Evolutionary conservation across 306 rosid genomes (phyloP).

Genomic region (Senna siamea): DNA sequence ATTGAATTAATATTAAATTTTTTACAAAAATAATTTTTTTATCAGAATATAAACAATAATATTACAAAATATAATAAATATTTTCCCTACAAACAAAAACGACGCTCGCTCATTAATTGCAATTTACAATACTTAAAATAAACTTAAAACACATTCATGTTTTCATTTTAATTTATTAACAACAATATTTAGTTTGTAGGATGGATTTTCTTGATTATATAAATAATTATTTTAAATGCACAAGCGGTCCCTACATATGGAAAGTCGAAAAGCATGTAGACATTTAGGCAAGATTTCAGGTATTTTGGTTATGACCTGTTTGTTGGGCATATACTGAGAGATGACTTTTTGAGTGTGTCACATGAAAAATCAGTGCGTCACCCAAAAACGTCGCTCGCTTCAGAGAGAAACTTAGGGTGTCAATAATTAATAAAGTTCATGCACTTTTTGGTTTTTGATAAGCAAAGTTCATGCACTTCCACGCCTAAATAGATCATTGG

Average conservation of each 20-base stretch:
- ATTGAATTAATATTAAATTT: no score
- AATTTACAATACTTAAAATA: no score
- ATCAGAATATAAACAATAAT: no score
- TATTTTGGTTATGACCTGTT: no score
- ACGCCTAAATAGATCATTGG: not conserved
- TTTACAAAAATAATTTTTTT: no score
- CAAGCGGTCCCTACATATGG: not conserved
- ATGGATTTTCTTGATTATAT: no score
- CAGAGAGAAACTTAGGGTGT: not conserved
- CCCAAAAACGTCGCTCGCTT: not conserved
- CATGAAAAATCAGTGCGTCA: not conserved
- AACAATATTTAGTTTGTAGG: not conserved
- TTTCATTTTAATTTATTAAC: not conserved
- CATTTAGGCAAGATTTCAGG: no score
- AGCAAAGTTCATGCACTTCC: not conserved
- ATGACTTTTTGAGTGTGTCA: constrained; percentile 28
- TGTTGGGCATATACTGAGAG: not conserved
- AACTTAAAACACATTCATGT: no score
- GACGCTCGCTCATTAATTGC: no score
- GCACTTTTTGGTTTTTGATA: no score
- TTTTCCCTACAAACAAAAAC: no score
- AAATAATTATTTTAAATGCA: not conserved
- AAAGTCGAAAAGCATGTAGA: constrained; percentile 17
- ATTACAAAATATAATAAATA: no score
- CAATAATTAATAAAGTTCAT: not conserved